Percentiles rank a stretch among this genome's conserved stretches.
These are phyloP conservation scores for Neurospora sp. DNA, from an alignment of 495 filamentous ascomycete species.

Conservation along the genomic window DNA sequence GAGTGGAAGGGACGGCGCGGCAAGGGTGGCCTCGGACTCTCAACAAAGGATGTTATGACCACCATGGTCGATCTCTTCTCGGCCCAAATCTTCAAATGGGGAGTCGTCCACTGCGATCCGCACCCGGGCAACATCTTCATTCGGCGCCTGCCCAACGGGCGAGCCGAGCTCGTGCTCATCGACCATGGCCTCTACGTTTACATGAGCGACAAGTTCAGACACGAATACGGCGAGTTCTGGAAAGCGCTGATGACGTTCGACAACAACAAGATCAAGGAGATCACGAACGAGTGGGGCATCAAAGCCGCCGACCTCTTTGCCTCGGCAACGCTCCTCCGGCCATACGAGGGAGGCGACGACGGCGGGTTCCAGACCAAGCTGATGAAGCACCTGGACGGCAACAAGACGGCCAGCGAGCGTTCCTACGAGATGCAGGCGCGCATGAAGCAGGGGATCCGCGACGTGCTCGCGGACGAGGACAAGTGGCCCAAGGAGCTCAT, in stretches of 20 bases:
- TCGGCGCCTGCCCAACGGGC: conserved; percentile 67
- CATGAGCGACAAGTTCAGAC: conserved; percentile 74
- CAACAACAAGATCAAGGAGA: conserved; percentile 60
- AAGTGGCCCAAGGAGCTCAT: conserved; percentile 91
- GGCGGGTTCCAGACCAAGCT: conserved; percentile 49
- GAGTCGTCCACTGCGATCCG: conserved; percentile 87
- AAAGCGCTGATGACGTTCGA: conserved; percentile 88
- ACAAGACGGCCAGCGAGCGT: conserved; percentile 52
- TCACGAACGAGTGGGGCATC: conserved; percentile 75
- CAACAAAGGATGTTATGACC: conserved; percentile 78
- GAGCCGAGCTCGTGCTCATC: conserved; percentile 85
- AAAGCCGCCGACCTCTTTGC: conserved; percentile 85
- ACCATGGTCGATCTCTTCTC: conserved; percentile 93
- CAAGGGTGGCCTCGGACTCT: conserved; percentile 72
- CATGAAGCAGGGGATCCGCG: conserved; percentile 73
- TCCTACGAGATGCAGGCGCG: conserved; percentile 78
- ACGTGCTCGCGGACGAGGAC: conserved; percentile 77
- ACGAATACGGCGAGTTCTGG: conserved; percentile 90
- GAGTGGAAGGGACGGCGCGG: conserved; percentile 63
- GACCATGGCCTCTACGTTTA: conserved; percentile 94
- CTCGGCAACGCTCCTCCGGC: conserved; percentile 76
- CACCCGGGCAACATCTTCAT: conserved; percentile 98
- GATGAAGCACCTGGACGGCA: conserved; percentile 36
- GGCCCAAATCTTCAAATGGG: conserved; percentile 95
- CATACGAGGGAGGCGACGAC: conserved; percentile 74